Percentiles rank a stretch among this genome's conserved stretches.
Conservation (phyloP, 257 asterid genomes). For the Mentha longifolia region DNA sequence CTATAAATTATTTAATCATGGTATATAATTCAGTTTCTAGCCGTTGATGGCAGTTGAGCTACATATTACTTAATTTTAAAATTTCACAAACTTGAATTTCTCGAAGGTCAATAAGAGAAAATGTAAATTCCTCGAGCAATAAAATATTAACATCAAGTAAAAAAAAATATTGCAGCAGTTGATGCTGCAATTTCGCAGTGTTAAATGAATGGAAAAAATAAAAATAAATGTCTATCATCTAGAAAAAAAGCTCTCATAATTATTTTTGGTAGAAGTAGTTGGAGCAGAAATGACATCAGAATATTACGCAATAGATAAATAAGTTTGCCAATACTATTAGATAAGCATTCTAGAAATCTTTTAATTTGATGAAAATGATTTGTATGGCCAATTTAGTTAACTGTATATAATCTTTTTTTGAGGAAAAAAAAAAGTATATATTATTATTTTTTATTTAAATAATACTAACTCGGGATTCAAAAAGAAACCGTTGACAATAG, state of each 20-base stretch:
- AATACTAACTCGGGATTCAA: no score
- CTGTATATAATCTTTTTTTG: no score
- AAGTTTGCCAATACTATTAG: no score
- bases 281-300: not conserved
- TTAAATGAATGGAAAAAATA: not conserved
- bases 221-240: not conserved
- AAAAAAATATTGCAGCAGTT: no score
- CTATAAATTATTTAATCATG: not conserved
- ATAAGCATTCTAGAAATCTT: no score
- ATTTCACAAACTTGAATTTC: not conserved
- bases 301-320: not conserved
- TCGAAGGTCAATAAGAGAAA: not conserved
- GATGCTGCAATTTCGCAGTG: not conserved
- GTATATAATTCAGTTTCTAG: not conserved
- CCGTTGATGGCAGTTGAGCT: conserved; percentile 21
- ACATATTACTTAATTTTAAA: not conserved
- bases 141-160: no score
- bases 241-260: not conserved
- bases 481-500: conserved; percentile 6
- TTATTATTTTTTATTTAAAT: no score
- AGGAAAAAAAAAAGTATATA: no score
- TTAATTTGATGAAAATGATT: no score
- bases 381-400: no score
- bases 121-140: not conserved
- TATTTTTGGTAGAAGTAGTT: not conserved